Evolutionary conservation across 331 rosid genomes (phyloP).

Genomic region (Cydonia oblonga): DNA sequence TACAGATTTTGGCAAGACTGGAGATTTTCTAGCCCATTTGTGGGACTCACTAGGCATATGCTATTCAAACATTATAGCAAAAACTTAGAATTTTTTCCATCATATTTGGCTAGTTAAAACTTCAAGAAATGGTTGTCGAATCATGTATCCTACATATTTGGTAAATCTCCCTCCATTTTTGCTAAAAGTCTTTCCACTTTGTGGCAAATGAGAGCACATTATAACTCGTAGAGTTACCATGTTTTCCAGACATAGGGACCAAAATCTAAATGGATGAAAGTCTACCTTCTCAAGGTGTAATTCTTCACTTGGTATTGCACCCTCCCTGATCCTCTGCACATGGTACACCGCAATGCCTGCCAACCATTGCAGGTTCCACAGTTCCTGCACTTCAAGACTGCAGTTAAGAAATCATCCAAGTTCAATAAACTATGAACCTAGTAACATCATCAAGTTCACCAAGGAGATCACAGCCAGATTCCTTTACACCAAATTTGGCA

Average conservation of each 20-base stretch:
- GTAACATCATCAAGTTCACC: neutral
- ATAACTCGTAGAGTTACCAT: neutral
- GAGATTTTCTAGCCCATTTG: neutral
- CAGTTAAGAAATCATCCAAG: conserved; percentile 14
- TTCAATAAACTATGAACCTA: conserved; percentile 4
- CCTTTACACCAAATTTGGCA: neutral
- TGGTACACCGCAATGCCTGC: conserved; percentile 86
- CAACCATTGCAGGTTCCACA: conserved; percentile 85
- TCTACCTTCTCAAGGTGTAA: conserved; percentile 50
- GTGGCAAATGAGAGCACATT: neutral
- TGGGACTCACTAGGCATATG: neutral
- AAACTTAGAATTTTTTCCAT: too few species aligned
- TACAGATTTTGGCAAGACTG: neutral
- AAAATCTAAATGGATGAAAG: conserved; percentile 7
- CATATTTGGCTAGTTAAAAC: neutral
- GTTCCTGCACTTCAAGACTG: conserved; percentile 39
- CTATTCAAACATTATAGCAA: neutral
- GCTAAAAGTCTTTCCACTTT: neutral
- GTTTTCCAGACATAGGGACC: conserved; percentile 1
- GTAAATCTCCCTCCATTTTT: neutral
- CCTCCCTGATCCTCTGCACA: conserved; percentile 84
- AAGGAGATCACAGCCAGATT: neutral
- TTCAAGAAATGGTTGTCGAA: neutral
- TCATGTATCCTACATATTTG: neutral
- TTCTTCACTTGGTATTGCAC: conserved; percentile 90